Evolutionary conservation across 2,329 filamentous ascomycete genomes (phyloP).

Genomic region (Alternaria viburni): DNA sequence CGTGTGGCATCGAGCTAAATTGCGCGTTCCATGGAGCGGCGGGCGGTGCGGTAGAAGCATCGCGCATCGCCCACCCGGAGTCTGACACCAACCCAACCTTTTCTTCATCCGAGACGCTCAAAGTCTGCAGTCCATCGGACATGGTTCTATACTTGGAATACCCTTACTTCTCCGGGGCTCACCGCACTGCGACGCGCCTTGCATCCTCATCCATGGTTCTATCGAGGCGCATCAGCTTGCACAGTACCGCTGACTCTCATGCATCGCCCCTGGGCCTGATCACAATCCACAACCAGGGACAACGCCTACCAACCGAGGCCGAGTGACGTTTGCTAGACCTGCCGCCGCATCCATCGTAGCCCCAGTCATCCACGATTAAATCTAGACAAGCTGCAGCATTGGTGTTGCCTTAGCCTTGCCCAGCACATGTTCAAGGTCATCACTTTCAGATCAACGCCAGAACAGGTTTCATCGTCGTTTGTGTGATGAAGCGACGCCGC

Average conservation of each 20-base stretch:
- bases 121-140: background rate
- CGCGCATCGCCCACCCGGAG: conserved; percentile 6
- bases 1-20: conserved; percentile 16
- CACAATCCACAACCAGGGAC: background rate
- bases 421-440: background rate
- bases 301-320: background rate
- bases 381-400: background rate
- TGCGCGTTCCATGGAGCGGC: conserved; percentile 16
- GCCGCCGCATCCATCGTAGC: background rate
- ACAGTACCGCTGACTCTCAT: background rate
- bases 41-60: conserved; percentile 9
- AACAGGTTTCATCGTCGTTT: background rate
- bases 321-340: background rate
- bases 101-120: conserved; percentile 4
- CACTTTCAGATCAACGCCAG: background rate
- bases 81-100: conserved; percentile 7
- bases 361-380: background rate
- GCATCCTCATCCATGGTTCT: background rate
- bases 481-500: background rate
- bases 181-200: background rate
- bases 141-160: background rate
- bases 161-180: background rate
- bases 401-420: background rate
- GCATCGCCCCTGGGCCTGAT: background rate
- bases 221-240: background rate